Percentiles rank a stretch among this genome's conserved stretches.
Conservation (phyloP, 805 yeast species). For the Spencermartinsiella europaea region DNA sequence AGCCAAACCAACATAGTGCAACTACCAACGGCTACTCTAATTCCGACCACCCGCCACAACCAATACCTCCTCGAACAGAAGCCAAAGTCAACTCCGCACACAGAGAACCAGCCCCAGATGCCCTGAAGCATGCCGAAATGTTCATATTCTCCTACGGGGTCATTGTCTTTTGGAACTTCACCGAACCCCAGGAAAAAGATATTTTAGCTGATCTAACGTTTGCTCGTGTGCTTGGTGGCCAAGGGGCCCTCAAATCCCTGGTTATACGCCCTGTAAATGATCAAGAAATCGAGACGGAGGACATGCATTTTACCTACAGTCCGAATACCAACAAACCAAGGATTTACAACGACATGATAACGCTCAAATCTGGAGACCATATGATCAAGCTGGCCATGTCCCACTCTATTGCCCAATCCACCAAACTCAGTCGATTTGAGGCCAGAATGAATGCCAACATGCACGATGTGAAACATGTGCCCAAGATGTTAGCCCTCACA, state of each 20-base stretch:
- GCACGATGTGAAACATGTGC: constrained; percentile 80
- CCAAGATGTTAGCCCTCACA: constrained; percentile 82
- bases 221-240: constrained; percentile 36
- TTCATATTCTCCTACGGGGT: constrained; percentile 90
- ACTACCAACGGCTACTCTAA: neutral
- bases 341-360: constrained; percentile 84
- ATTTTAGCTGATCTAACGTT: constrained; percentile 87
- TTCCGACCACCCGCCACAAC: neutral
- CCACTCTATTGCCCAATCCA: constrained; percentile 95
- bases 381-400: constrained; percentile 88
- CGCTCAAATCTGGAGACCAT: constrained; percentile 86
- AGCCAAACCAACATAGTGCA: neutral
- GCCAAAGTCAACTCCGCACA: neutral
- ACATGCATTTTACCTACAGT: constrained; percentile 65
- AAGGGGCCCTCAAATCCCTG: constrained; percentile 33
- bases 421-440: constrained; percentile 86
- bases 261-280: constrained; percentile 69
- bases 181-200: constrained; percentile 88
- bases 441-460: constrained; percentile 81
- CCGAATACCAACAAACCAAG: constrained; percentile 43
- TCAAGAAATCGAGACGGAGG: constrained; percentile 90
- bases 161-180: constrained; percentile 96
- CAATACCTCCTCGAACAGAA: neutral
- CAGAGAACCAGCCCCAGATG: constrained; percentile 25
- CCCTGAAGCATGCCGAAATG: constrained; percentile 64